These are phyloP conservation scores for Phanerochaete carnosa DNA, from an alignment of 768 basidiomycete genomes.

Conservation along the genomic window DNA sequence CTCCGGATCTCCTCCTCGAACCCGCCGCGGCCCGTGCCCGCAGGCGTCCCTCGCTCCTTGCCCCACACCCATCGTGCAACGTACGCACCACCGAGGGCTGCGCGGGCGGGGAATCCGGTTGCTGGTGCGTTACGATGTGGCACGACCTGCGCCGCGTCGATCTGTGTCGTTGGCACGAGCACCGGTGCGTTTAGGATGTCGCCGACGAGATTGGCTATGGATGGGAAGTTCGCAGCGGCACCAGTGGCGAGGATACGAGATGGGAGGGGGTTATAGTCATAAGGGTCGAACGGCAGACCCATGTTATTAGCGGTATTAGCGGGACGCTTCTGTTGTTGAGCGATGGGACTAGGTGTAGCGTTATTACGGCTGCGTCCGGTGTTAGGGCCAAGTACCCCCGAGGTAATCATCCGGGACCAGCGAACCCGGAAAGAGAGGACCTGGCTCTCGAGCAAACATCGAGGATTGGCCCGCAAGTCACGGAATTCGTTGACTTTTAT, in stretches of 20 bases:
- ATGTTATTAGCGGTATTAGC: slow-evolving; percentile 39
- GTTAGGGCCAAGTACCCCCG: slow-evolving; percentile 57
- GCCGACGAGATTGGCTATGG: slow-evolving; percentile 73
- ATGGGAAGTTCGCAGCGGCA: slow-evolving; percentile 82
- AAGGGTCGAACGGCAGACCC: slow-evolving; percentile 76
- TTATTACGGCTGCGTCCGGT: slow-evolving; percentile 29
- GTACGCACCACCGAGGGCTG: slow-evolving; percentile 72
- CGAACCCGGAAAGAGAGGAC: slow-evolving; percentile 78
- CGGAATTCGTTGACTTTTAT: slow-evolving; percentile 87
- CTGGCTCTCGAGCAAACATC: slow-evolving; percentile 82
- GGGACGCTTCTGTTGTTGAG: slow-evolving; percentile 11
- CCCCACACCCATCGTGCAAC: slow-evolving; percentile 87
- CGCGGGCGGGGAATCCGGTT: slow-evolving; percentile 63
- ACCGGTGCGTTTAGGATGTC: slow-evolving; percentile 84
- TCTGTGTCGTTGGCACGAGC: slow-evolving; percentile 68
- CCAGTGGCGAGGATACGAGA: slow-evolving; percentile 67
- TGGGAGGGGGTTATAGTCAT: slow-evolving; percentile 66
- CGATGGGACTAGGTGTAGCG: slow-evolving; percentile 22
- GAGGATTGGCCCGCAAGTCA: slow-evolving; percentile 84
- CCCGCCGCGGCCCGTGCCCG: slow-evolving; percentile 45
- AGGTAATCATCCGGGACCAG: slow-evolving; percentile 70
- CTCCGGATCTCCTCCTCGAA: slow-evolving; percentile 81
- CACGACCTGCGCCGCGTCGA: slow-evolving; percentile 71
- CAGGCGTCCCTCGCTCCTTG: slow-evolving; percentile 43
- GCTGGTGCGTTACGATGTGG: slow-evolving; percentile 76